These are phyloP conservation scores for Sophora flavescens DNA, from an alignment of 306 rosid genomes.

Conservation along the genomic window DNA sequence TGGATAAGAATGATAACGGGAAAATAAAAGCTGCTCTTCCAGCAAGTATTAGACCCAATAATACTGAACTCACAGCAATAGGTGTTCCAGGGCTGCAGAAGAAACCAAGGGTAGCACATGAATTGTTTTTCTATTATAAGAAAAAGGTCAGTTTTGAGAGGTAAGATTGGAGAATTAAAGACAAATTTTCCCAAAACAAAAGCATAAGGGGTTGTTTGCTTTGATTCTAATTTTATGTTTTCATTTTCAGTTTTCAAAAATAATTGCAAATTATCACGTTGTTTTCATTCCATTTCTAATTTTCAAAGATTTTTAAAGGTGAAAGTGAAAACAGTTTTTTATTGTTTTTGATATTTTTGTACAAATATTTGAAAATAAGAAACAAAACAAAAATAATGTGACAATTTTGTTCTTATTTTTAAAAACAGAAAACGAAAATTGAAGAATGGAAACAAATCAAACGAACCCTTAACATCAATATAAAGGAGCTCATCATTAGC, in stretches of 20 bases:
- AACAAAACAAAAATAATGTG: too few species aligned
- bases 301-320: too few species aligned
- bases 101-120: conserved; percentile 39
- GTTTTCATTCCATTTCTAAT: too few species aligned
- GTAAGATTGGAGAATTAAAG: background rate
- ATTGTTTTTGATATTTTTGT: too few species aligned
- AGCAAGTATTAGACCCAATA: conserved; percentile 72
- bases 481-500: background rate
- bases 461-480: background rate
- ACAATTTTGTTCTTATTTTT: too few species aligned
- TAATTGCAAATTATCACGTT: too few species aligned
- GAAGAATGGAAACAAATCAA: too few species aligned
- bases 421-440: too few species aligned
- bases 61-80: conserved; percentile 77
- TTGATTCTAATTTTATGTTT: too few species aligned
- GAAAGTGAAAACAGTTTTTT: too few species aligned
- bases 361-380: too few species aligned
- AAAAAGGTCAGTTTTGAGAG: background rate
- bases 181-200: background rate
- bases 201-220: background rate
- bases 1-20: conserved; percentile 85
- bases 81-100: conserved; percentile 88
- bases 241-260: too few species aligned
- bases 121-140: background rate
- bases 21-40: conserved; percentile 97